Base-by-base conservation (phyloP, 495 filamentous ascomycete genomes). In the Penicillium pulvis region DNA sequence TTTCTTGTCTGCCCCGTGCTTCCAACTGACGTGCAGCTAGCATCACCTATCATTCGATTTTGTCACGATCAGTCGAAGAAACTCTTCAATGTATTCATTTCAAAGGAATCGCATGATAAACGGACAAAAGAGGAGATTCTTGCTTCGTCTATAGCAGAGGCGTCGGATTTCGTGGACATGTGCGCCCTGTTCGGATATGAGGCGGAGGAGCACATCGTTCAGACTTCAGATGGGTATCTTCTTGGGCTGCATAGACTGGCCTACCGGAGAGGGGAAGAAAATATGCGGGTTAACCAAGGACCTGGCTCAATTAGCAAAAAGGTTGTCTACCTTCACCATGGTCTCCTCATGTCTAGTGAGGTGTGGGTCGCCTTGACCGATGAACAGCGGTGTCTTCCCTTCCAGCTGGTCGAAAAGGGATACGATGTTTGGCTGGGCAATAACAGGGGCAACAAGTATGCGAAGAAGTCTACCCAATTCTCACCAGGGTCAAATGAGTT, bases 401-500 rank as follows among this genome's bases (percentile, higher is more conserved):
- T 98, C 72, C 82, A 87, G 57, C 78, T 98, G 44, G 93, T 96
- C 0, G 93, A 98, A 68, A 84, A 81, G 67, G 94, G 94, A 9
- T 98, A 94, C 64, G 94, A 98, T 81, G 93, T 98, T 60, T 98
- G 94, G 94, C 77, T 98, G 54, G 94, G 94, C 17, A 98, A 98
- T 64, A 98, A 98, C 66, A 85, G 94, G 7, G 94, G 94, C 23
- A 98, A 98, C 79, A 98, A 98, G 66, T 98, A 98, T 71, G 94
- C 91, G 30, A 98, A 98, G 71, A 98, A 98, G 71, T 93, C 86
- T 0, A 81, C 90, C 36, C 77, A 84, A 41, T 81, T 76, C 52
- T 86, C 92, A 6, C 92, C 94, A 0, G 84, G 84, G 8, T 86
- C 88, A 1, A 83, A 81, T 33, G 79, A 85, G 30, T 98, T 98